These are phyloP conservation scores for Microdochium trichocladiopsis DNA, from an alignment of 2,329 filamentous ascomycete species.

Conservation along the genomic window DNA sequence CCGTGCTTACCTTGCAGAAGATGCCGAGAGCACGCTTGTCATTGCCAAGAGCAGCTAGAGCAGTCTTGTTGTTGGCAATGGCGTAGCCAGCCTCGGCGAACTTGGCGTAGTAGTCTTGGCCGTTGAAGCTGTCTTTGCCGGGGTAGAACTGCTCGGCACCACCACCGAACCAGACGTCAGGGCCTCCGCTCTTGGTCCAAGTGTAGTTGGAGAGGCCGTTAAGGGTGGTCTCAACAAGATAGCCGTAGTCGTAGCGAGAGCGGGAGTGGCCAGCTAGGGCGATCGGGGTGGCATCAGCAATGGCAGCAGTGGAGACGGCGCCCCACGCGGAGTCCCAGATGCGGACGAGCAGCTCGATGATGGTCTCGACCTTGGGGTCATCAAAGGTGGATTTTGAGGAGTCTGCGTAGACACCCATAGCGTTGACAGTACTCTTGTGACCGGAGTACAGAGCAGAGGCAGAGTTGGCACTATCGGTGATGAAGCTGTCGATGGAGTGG, in stretches of 20 bases:
- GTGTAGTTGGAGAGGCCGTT: constrained; percentile 74
- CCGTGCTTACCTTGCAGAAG: constrained; percentile 63
- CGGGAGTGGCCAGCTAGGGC: constrained; percentile 68
- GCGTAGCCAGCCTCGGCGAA: constrained; percentile 69
- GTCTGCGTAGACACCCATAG: constrained; percentile 73
- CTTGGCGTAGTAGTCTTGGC: constrained; percentile 72
- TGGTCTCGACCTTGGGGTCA: constrained; percentile 81
- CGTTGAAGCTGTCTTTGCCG: constrained; percentile 55
- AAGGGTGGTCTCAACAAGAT: constrained; percentile 69
- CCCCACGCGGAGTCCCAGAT: constrained; percentile 55
- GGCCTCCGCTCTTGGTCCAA: constrained; percentile 68
- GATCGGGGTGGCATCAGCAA: constrained; percentile 77
- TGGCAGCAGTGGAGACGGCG: constrained; percentile 71
- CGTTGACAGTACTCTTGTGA: constrained; percentile 79
- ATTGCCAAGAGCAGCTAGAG: constrained; percentile 50
- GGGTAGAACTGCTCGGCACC: constrained; percentile 76
- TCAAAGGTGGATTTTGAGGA: constrained; percentile 68
- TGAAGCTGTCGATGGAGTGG: constrained; percentile 77
- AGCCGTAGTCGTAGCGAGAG: constrained; percentile 59
- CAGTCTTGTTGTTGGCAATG: constrained; percentile 67
- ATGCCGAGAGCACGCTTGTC: constrained; percentile 65
- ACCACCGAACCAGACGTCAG: constrained; percentile 76
- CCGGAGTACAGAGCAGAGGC: constrained; percentile 76
- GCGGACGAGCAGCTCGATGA: constrained; percentile 70
- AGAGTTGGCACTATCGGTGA: constrained; percentile 82